These are phyloP conservation scores for Thraustochytrium striatum DNA, from an alignment of 352 stramenopile genomes.

Conservation along the genomic window DNA sequence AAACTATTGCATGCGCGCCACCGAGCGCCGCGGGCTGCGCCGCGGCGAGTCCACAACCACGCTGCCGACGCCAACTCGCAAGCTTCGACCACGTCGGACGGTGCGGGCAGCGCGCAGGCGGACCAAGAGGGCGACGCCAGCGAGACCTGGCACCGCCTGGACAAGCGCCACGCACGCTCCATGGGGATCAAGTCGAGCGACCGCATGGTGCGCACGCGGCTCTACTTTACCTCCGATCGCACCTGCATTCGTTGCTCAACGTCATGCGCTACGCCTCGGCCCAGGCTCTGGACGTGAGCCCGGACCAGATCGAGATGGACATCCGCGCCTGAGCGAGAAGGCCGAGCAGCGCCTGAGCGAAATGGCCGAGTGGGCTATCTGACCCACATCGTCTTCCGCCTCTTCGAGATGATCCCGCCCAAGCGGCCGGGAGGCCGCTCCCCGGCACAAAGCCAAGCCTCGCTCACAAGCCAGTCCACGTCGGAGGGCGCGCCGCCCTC, in stretches of 20 bases:
- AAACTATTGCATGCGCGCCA: conserved; percentile 36
- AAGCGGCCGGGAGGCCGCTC: background rate
- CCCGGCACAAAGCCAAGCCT: too few relatives aligned
- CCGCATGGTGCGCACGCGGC: conserved; percentile 86
- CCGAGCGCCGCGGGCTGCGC: background rate
- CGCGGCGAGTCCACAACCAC: background rate
- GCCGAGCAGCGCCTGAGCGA: conserved; percentile 70
- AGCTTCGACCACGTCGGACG: background rate
- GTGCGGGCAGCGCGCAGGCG: background rate
- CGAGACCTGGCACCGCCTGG: conserved; percentile 77
- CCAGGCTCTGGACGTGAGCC: conserved; percentile 43
- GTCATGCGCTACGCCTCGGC: conserved; percentile 68
- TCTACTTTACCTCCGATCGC: conserved; percentile 99
- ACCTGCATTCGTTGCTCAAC: conserved; percentile 97
- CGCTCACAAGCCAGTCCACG: too few relatives aligned
- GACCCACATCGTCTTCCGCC: conserved; percentile 94
- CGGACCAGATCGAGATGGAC: conserved; percentile 33
- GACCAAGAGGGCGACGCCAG: background rate
- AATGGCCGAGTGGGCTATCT: conserved; percentile 94
- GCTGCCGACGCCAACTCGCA: background rate
- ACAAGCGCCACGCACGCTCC: conserved; percentile 61
- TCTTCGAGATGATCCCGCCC: conserved; percentile 81
- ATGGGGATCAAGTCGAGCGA: conserved; percentile 49
- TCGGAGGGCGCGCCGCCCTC: too few relatives aligned
- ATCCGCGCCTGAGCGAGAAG: conserved; percentile 51